Evolutionary conservation across 1,284 basidiomycete genomes (phyloP).

Genomic region (Apiotrichum akiyoshidainum): DNA sequence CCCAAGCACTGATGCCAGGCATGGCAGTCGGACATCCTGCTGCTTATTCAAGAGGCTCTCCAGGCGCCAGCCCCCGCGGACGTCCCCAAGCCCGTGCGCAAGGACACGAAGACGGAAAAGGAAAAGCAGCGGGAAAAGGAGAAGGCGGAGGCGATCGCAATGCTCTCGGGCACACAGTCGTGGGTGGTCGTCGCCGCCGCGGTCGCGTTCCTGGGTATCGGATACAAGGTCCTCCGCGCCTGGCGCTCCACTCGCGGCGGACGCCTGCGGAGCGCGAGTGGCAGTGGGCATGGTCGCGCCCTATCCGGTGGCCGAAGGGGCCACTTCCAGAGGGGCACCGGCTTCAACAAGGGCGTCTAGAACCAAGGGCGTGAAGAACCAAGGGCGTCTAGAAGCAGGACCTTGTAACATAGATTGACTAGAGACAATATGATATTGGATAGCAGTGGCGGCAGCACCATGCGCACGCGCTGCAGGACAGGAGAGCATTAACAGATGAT

Average conservation of each 20-base stretch:
- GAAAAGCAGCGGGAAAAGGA: background rate
- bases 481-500: no score
- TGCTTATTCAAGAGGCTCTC: slow-evolving; percentile 65
- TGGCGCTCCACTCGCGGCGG: background rate
- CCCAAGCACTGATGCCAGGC: background rate
- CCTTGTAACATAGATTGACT: no score
- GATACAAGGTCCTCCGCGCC: background rate
- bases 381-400: no score
- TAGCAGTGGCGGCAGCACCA: no score
- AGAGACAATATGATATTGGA: no score
- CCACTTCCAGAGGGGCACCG: no score
- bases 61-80: background rate
- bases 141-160: background rate
- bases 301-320: no score
- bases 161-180: background rate
- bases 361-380: no score
- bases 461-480: no score
- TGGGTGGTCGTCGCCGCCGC: background rate
- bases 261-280: no score
- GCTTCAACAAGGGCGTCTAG: no score
- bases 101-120: background rate
- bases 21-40: slow-evolving; percentile 49
- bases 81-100: background rate
- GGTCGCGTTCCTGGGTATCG: background rate
- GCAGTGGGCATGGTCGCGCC: no score